phyloP scores from a whole-genome alignment of 2,329 filamentous ascomycete species.

The Colletotrichum phormii region DNA sequence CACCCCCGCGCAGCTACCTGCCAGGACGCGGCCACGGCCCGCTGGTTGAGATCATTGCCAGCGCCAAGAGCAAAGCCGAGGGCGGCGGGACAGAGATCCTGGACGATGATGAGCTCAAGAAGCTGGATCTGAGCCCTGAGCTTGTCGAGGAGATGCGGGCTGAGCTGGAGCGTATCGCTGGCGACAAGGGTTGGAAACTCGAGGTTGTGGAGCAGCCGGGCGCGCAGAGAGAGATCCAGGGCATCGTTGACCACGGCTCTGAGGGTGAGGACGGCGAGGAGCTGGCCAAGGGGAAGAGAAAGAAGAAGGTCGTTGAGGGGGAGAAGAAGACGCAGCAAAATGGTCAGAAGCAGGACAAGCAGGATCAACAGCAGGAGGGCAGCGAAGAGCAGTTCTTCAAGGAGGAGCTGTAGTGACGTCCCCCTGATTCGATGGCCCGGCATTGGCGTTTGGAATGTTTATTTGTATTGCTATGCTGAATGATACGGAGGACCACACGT shows the following conservation, averaged over 20 bases:
- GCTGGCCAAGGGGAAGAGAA: not conserved
- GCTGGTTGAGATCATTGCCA: constrained; percentile 56
- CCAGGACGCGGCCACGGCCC: constrained; percentile 40
- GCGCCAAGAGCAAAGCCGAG: constrained; percentile 61
- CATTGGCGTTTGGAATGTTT: constrained; percentile 34
- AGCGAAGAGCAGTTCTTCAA: constrained; percentile 65
- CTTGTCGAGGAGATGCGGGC: constrained; percentile 77
- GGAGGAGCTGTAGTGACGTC: constrained; percentile 58
- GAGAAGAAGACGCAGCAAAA: constrained; percentile 30
- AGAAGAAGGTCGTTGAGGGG: constrained; percentile 34
- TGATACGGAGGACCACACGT: not conserved
- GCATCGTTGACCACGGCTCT: constrained; percentile 71
- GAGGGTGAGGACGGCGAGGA: constrained; percentile 45
- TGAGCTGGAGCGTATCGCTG: constrained; percentile 75
- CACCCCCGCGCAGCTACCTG: constrained; percentile 56
- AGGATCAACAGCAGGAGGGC: constrained; percentile 57
- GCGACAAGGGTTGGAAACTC: constrained; percentile 81
- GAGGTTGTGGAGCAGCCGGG: constrained; percentile 80
- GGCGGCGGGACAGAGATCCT: constrained; percentile 72
- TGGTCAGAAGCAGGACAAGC: constrained; percentile 52
- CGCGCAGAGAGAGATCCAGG: constrained; percentile 72
- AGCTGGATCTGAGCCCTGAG: constrained; percentile 73
- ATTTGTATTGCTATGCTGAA: constrained; percentile 15
- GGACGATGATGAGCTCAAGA: constrained; percentile 74
- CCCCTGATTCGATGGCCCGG: constrained; percentile 7